Evolutionary conservation across 768 basidiomycete genomes (phyloP), one percentile per base, ranked within the genome.

Genomic region (Tricholomella constricta): DNA sequence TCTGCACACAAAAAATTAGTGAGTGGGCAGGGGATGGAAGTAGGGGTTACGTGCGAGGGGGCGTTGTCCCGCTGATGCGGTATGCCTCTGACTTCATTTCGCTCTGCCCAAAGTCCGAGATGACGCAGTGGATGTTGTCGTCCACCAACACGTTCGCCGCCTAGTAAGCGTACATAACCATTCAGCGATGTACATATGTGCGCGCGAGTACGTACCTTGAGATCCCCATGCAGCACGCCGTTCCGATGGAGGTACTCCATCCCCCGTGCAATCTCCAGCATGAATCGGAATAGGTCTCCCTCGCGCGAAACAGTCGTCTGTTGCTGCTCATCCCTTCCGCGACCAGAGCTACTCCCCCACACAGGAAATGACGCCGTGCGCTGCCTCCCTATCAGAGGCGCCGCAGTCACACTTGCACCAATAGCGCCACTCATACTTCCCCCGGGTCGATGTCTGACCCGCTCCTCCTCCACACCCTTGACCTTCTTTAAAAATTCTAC

Each of bases 51-150:
- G 45, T 58, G 85, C 84, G 73, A 52, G 75, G 72, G 29, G 71
- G 70, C 2, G 74, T 63, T 20, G 71, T 71, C 9, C 82, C 83
- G 49, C 81, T 86, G 2, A 88, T 72, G 27, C 80, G 76, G 58
- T 76, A 84, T 4, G 81, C 83, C 64, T 92, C 88, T 14, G 77
- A 80, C 69, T 85, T 89, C 74, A 92, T 84, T 67, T 89, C 85
- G 59, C 82, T 86, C 66, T 92, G 87, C 0, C 89, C 90, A 65
- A 94, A 94, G 63, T 93, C 90, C 25, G 88, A 83, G 36, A 94
- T 83, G 35, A 92, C 77, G 53, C 89, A 92, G 41, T 72, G 79
- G 2, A 79, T 75, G 1, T 76, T 67, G 54, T 89, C 83, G 58
- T 87, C 82, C 12, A 94, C 82, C 2, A 94, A 79, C 14, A 93